phyloP scores from a whole-genome alignment of 2,329 filamentous ascomycete genomes.

The Pseudopithomyces chartarum region DNA sequence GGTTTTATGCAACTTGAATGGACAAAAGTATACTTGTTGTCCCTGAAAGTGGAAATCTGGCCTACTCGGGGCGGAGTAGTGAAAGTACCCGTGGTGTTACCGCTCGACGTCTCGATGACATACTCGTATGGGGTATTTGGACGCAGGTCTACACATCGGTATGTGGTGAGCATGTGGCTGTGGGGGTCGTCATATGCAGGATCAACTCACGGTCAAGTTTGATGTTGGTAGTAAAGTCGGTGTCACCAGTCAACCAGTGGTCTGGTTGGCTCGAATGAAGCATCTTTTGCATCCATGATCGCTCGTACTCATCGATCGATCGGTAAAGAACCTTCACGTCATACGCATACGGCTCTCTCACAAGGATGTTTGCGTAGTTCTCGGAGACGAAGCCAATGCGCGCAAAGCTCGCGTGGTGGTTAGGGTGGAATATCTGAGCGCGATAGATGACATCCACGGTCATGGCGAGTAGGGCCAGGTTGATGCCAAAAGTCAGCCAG shows the following conservation, averaged over 20 bases:
- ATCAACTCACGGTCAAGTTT: constrained; percentile 56
- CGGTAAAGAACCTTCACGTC: constrained; percentile 59
- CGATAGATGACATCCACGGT: constrained; percentile 79
- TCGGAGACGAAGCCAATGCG: constrained; percentile 86
- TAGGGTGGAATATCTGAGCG: constrained; percentile 70
- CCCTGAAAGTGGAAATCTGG: constrained; percentile 59
- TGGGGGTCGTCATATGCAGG: neutral
- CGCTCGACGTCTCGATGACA: constrained; percentile 67
- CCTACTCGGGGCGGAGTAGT: constrained; percentile 75
- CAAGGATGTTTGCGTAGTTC: constrained; percentile 75
- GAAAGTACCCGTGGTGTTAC: constrained; percentile 84
- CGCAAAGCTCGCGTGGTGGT: constrained; percentile 79
- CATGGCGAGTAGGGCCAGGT: constrained; percentile 70
- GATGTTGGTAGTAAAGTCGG: constrained; percentile 80
- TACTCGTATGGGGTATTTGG: constrained; percentile 82
- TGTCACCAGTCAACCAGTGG: constrained; percentile 69
- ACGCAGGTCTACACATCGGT: constrained; percentile 55
- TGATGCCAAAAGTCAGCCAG: constrained; percentile 71
- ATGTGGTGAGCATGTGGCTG: neutral
- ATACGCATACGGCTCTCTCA: constrained; percentile 79
- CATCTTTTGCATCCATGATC: constrained; percentile 39
- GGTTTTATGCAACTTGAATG: constrained; percentile 93
- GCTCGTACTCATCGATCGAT: constrained; percentile 29
- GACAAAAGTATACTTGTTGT: constrained; percentile 83
- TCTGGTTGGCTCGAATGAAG: constrained; percentile 37